phyloP scores from a whole-genome alignment of 352 stramenopile genomes.

The Blastocystis sp. region DNA sequence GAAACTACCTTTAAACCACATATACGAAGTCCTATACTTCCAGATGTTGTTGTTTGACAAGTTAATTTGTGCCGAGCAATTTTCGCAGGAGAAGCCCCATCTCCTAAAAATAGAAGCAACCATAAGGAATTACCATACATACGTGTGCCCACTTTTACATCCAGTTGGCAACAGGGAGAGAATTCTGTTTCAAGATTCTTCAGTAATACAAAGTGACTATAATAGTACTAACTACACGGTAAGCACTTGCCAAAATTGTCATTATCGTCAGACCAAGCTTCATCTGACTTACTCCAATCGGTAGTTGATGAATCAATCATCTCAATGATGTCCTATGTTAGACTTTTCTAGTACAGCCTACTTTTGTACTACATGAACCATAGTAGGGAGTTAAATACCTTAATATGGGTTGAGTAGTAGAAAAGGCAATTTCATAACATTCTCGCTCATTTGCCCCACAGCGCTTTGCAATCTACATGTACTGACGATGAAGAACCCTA shows the following conservation, averaged over 20 bases:
- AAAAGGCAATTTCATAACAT: neutral
- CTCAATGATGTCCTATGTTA: neutral
- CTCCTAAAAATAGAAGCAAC: neutral
- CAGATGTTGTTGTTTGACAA: neutral
- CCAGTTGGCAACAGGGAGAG: neutral
- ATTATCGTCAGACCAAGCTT: neutral
- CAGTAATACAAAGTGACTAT: neutral
- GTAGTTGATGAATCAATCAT: neutral
- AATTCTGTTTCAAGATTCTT: neutral
- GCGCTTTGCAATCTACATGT: neutral
- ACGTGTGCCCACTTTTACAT: constrained; percentile 2
- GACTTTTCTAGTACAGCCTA: neutral
- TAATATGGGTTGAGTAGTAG: neutral
- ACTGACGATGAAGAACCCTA: neutral
- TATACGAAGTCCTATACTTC: neutral
- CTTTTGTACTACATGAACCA: neutral
- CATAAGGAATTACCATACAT: neutral
- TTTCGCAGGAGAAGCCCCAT: neutral
- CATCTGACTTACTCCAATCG: neutral
- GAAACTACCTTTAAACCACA: neutral
- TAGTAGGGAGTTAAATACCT: neutral
- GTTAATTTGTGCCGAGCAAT: neutral
- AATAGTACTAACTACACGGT: no score
- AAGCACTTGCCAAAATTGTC: neutral
- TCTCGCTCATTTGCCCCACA: neutral